Evolutionary conservation across 352 stramenopile genomes (phyloP).

Genomic region (Globisporangium acanthophoron): DNA sequence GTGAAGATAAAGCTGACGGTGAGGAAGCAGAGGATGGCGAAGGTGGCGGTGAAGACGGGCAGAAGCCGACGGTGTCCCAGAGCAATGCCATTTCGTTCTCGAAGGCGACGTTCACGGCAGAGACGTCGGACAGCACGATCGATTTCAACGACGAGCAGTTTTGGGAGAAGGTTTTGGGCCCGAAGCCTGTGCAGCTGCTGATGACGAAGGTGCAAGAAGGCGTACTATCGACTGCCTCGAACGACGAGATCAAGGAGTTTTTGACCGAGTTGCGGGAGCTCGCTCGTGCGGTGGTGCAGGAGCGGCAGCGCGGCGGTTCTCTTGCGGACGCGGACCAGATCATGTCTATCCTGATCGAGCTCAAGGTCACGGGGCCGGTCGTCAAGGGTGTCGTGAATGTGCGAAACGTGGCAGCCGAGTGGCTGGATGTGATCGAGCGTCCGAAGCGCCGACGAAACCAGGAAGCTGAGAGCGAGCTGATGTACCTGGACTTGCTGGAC

Average conservation of each 20-base stretch:
- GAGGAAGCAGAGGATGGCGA: slow-evolving; percentile 30
- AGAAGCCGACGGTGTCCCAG: slow-evolving; percentile 37
- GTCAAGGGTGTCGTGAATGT: slow-evolving; percentile 74
- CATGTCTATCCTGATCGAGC: slow-evolving; percentile 82
- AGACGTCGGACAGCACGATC: slow-evolving; percentile 83
- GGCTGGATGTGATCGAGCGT: slow-evolving; percentile 85
- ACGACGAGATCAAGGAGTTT: slow-evolving; percentile 80
- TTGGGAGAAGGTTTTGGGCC: slow-evolving; percentile 87
- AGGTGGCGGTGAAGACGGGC: slow-evolving; percentile 24
- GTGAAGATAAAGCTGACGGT: slow-evolving; percentile 33
- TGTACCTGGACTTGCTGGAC: slow-evolving; percentile 85
- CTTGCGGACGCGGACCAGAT: slow-evolving; percentile 82
- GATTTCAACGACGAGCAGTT: slow-evolving; percentile 91
- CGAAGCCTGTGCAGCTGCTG: slow-evolving; percentile 80
- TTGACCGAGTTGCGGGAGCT: slow-evolving; percentile 73
- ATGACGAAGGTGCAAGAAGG: slow-evolving; percentile 88
- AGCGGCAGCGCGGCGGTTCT: slow-evolving; percentile 79
- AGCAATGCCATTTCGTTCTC: slow-evolving; percentile 80
- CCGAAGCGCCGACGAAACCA: slow-evolving; percentile 82
- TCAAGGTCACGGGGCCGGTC: slow-evolving; percentile 81
- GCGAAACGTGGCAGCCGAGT: slow-evolving; percentile 65
- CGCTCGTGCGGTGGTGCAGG: slow-evolving; percentile 73
- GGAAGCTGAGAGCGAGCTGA: slow-evolving; percentile 75
- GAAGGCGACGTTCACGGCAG: slow-evolving; percentile 84
- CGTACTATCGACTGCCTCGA: slow-evolving; percentile 58